Percentiles rank a stretch among this genome's conserved stretches.
Conservation (phyloP, 2,329 filamentous ascomycete genomes). For the Exophiala sideris region DNA sequence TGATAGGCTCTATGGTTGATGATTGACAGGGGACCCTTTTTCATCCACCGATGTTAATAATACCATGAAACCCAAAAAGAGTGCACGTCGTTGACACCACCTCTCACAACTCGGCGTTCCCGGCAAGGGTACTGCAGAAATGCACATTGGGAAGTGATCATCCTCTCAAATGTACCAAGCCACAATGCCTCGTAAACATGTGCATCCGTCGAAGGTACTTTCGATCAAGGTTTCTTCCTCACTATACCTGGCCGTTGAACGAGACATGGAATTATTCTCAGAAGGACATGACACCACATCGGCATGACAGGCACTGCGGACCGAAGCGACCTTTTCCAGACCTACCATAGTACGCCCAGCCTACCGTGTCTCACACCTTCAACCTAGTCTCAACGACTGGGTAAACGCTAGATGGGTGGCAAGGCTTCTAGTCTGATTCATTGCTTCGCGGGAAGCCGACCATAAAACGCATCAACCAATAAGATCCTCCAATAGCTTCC, state of each 20-base stretch:
- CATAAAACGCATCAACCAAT: no score
- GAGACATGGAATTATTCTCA: not conserved
- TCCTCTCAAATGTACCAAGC: not conserved
- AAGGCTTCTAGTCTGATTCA: no score
- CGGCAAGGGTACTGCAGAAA: not conserved
- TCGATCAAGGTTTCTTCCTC: not conserved
- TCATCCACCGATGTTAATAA: no score
- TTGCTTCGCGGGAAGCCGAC: no score
- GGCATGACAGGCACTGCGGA: not conserved
- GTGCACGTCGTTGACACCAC: not conserved
- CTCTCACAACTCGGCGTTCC: not conserved
- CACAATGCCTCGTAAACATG: not conserved
- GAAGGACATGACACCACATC: conserved; percentile 1
- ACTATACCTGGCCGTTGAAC: not conserved
- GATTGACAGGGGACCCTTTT: no score
- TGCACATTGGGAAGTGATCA: not conserved
- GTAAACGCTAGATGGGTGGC: no score
- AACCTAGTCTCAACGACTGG: no score
- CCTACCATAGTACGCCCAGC: no score
- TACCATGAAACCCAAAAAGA: no score
- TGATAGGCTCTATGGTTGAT: no score
- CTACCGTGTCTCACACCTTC: no score
- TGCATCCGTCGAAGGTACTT: not conserved
- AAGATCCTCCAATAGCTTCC: no score
- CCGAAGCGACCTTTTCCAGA: not conserved